Evolutionary conservation across 208 protist species (phyloP).

Genomic region (Porcisia deanei): DNA sequence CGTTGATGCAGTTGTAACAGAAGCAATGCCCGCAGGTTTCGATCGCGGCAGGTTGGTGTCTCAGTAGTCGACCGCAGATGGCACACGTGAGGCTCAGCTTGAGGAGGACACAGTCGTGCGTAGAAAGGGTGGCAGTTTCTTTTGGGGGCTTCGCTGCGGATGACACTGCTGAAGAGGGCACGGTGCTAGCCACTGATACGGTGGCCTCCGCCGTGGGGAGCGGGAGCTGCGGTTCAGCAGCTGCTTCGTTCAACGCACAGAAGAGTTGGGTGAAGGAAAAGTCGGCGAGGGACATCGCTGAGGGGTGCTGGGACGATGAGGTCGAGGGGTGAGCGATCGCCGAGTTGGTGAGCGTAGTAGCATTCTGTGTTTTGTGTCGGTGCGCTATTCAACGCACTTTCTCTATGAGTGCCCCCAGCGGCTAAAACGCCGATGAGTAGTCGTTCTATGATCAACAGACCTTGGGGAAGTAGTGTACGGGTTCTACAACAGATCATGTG

Average conservation of each 20-base stretch:
- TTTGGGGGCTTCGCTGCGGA: not conserved
- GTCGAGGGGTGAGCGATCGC: not conserved
- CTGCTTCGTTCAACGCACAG: slow-evolving; percentile 3
- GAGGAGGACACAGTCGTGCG: slow-evolving; percentile 31
- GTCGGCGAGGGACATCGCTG: slow-evolving; percentile 8
- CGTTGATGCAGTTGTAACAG: slow-evolving; percentile 76
- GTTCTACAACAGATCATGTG: no score
- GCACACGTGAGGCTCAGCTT: slow-evolving; percentile 54
- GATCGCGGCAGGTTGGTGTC: slow-evolving; percentile 45
- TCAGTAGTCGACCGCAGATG: slow-evolving; percentile 44
- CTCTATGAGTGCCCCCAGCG: not conserved
- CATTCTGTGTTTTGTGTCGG: not conserved
- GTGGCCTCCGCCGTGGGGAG: not conserved
- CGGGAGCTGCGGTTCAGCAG: not conserved
- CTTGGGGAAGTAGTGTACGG: no score
- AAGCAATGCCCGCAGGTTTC: slow-evolving; percentile 81
- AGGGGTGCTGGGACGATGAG: not conserved
- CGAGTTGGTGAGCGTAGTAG: not conserved
- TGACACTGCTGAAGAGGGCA: not conserved
- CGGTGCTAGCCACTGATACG: not conserved
- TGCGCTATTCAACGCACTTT: not conserved
- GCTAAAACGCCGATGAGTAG: no score
- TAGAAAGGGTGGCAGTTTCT: slow-evolving; percentile 1
- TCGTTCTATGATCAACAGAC: no score
- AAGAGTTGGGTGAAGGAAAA: slow-evolving; percentile 34